phyloP scores from a whole-genome alignment of 1,284 basidiomycete species.

The Cutaneotrichosporon arboriforme region DNA sequence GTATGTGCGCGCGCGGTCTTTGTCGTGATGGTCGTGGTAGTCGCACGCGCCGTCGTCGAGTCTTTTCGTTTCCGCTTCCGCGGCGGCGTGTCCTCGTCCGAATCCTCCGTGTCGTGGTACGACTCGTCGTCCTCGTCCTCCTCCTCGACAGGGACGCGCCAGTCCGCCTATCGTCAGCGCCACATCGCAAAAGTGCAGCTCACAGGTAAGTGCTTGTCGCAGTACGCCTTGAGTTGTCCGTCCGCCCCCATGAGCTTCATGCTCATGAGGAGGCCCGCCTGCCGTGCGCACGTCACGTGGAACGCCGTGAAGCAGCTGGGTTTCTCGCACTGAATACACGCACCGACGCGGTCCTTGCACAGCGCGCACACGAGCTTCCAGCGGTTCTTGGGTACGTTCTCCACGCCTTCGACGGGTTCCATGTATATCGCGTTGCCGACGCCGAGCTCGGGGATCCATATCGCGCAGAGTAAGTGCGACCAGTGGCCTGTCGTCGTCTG shows the following conservation, averaged over 20 bases:
- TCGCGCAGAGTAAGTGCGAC: conserved; percentile 94
- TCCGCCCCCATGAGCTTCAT: conserved; percentile 67
- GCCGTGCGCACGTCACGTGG: conserved; percentile 89
- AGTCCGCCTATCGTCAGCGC: conserved; percentile 18
- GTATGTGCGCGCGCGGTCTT: conserved; percentile 55
- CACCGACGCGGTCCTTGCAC: conserved; percentile 75
- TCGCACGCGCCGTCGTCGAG: conserved; percentile 9
- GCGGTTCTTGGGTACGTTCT: conserved; percentile 79
- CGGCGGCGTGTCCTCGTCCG: conserved; percentile 37
- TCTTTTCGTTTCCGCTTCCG: conserved; percentile 16
- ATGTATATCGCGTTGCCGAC: conserved; percentile 95
- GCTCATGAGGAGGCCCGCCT: conserved; percentile 70
- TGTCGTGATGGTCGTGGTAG: conserved; percentile 36
- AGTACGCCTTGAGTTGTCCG: conserved; percentile 63
- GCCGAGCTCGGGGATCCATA: conserved; percentile 94
- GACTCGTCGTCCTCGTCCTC: conserved; percentile 18
- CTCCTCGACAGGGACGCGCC: conserved; percentile 30
- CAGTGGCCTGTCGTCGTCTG: conserved; percentile 90
- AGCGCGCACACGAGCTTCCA: conserved; percentile 95
- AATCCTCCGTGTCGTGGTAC: conserved; percentile 40
- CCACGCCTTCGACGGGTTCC: conserved; percentile 92
- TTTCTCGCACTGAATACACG: conserved; percentile 96
- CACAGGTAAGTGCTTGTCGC: conserved; percentile 84
- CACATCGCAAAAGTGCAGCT: conserved; percentile 32
- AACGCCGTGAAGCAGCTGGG: conserved; percentile 87